These are phyloP conservation scores for Collybiopsis luxurians DNA, from an alignment of 768 basidiomycete species.

Conservation along the genomic window DNA sequence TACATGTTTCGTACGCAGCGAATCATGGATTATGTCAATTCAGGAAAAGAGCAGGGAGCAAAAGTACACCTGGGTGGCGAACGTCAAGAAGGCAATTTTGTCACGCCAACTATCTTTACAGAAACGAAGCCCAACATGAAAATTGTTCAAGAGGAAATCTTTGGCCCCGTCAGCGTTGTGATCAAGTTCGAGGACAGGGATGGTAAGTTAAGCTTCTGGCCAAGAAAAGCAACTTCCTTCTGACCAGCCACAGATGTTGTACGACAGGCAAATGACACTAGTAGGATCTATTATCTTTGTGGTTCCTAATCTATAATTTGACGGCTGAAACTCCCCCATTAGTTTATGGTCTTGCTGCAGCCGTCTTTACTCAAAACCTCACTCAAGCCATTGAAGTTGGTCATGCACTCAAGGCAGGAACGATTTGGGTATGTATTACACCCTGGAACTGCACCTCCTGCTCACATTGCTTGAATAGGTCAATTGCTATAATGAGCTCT, in stretches of 20 bases:
- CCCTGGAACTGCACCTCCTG: too few species aligned
- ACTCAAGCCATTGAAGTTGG: constrained; percentile 62
- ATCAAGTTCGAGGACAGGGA: constrained; percentile 62
- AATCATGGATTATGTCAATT: constrained; percentile 70
- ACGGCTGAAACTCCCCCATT: constrained; percentile 38
- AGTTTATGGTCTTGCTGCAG: constrained; percentile 66
- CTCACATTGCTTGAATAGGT: constrained; percentile 33
- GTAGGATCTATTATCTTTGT: neutral
- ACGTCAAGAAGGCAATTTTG: constrained; percentile 58
- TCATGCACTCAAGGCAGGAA: constrained; percentile 65
- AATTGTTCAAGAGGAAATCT: constrained; percentile 69
- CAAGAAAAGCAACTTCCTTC: neutral
- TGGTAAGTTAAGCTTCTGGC: constrained; percentile 11
- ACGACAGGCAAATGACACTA: constrained; percentile 53
- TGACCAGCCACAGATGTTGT: constrained; percentile 37
- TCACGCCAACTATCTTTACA: constrained; percentile 67
- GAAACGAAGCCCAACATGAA: constrained; percentile 60
- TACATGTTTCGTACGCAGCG: constrained; percentile 34
- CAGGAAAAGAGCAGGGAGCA: constrained; percentile 65
- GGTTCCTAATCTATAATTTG: too few species aligned
- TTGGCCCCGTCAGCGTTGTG: constrained; percentile 71
- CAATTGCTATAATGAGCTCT: constrained; percentile 26
- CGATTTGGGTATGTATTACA: constrained; percentile 49
- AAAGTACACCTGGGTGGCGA: constrained; percentile 59
- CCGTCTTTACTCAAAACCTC: constrained; percentile 71